phyloP scores from a whole-genome alignment of 116 monocot genomes.

The Cymodocea nodosa region DNA sequence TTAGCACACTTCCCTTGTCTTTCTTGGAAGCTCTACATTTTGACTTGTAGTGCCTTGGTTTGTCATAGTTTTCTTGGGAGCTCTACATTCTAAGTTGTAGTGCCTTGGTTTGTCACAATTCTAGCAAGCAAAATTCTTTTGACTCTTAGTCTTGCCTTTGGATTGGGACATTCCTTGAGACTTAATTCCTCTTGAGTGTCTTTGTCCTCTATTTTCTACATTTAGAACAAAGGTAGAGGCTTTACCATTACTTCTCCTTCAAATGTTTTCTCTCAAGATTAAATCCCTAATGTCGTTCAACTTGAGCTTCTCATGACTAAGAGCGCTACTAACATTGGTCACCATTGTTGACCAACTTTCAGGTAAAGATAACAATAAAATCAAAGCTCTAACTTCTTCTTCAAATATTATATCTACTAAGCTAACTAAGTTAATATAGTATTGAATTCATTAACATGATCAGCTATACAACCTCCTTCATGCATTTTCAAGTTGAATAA shows the following conservation, averaged over 20 bases:
- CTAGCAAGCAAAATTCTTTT: no score
- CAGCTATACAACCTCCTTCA: no score
- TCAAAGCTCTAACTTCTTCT: no score
- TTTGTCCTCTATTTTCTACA: neutral
- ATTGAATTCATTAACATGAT: no score
- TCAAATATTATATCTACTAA: no score
- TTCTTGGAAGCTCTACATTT: neutral
- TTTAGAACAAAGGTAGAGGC: neutral
- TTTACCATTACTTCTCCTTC: neutral
- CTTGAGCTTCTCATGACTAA: neutral
- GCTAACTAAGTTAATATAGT: no score
- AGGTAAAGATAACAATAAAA: neutral
- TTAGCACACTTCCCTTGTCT: neutral
- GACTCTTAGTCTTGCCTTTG: no score
- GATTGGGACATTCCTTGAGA: no score
- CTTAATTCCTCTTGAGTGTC: neutral
- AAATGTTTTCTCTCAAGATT: neutral
- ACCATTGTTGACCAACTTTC: neutral
- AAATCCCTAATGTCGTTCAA: neutral
- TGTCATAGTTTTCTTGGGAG: no score
- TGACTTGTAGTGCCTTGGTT: no score
- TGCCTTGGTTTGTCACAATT: neutral
- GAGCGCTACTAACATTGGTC: neutral
- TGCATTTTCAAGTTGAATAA: no score
- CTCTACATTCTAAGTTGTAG: neutral